phyloP scores from a whole-genome alignment of 1,139 yeast species.

The Saccharomycopsis phalli region DNA sequence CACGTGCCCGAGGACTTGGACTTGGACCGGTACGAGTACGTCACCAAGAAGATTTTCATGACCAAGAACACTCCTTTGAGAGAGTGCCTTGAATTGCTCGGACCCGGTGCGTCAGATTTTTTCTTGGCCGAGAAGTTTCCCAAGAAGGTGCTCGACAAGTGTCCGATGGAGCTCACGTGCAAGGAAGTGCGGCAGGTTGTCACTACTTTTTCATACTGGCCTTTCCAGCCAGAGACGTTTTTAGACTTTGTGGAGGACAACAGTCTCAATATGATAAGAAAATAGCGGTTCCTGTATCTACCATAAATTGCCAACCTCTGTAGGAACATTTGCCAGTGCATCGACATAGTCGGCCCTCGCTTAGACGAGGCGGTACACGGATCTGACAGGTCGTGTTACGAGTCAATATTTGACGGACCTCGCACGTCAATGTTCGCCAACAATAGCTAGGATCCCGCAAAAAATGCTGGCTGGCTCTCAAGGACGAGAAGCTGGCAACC shows the following conservation, averaged over 20 bases:
- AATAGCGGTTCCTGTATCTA: too few relatives aligned
- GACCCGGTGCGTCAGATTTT: conserved; percentile 78
- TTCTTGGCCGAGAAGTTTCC: conserved; percentile 35
- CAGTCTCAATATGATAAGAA: not conserved
- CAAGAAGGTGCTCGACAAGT: conserved; percentile 33
- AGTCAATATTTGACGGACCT: too few relatives aligned
- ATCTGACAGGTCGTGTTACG: too few relatives aligned
- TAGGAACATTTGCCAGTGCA: too few relatives aligned
- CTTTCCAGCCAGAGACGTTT: conserved; percentile 65
- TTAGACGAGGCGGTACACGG: too few relatives aligned
- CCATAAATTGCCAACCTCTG: too few relatives aligned
- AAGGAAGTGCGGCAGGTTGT: conserved; percentile 48
- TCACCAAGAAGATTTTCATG: conserved; percentile 57
- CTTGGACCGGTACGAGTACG: conserved; percentile 55
- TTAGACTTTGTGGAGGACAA: conserved; percentile 33
- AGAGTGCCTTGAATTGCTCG: conserved; percentile 47
- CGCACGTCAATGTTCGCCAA: too few relatives aligned
- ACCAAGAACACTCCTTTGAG: conserved; percentile 39
- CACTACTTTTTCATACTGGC: conserved; percentile 60
- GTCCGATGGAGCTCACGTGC: conserved; percentile 41
- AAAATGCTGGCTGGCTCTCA: too few relatives aligned
- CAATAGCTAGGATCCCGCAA: too few relatives aligned
- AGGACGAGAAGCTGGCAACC: too few relatives aligned
- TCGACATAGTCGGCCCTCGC: too few relatives aligned
- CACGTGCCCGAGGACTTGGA: conserved; percentile 29